Base-by-base conservation (phyloP, 2,329 filamentous ascomycete genomes). In the Dryadomyces quercus-mongolicae region DNA sequence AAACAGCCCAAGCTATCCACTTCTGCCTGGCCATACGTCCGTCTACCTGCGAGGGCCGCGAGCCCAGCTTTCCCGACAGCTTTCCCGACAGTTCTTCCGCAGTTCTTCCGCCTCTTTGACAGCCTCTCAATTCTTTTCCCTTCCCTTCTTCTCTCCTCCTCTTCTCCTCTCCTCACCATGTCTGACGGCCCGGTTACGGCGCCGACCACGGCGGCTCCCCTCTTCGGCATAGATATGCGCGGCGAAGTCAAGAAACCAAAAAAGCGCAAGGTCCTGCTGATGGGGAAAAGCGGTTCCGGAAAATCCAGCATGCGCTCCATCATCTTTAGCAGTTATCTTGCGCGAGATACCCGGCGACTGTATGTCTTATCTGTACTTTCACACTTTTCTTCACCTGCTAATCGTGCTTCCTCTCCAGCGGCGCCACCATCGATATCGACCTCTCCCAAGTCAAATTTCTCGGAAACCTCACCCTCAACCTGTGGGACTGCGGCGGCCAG, bases 221-320 rank as follows among this genome's bases (percentile, higher is more conserved):
- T 59, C 16, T 57, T 59, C 12, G 56, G 56, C n/a, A 49, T 49
- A 25, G 60, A 57, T 36, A 53, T 57, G 49, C 56, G 57, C 48
- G 51, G 55, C 60, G 77, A 80, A 66, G 71, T 81, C 60, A 81
- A 80, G 70, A 85, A 84, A 62, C 79, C 80, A 63, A 88, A 89
- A 75, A 91, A 91, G 77, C 88, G 88, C 74, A 91, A 91, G 77
- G 86, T 91, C 52, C 75, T 91, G 51, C 74, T 91, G 58, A 91
- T 91, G 93, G 93, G 93, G 62, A 96, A 96, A 74, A 95, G 88
- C 59, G 93, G 93, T 54, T 95, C 92, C 0, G 93, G 93, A 54
- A 98, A 98, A 72, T 96, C 91, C 45, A 96, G 90, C 55, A 98
- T 98, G 93, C 82, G 93, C 60, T 93, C 87, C 65, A 97, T 98